Conservation (phyloP, 352 stramenopile species). For the Nothophytophthora sp. region DNA sequence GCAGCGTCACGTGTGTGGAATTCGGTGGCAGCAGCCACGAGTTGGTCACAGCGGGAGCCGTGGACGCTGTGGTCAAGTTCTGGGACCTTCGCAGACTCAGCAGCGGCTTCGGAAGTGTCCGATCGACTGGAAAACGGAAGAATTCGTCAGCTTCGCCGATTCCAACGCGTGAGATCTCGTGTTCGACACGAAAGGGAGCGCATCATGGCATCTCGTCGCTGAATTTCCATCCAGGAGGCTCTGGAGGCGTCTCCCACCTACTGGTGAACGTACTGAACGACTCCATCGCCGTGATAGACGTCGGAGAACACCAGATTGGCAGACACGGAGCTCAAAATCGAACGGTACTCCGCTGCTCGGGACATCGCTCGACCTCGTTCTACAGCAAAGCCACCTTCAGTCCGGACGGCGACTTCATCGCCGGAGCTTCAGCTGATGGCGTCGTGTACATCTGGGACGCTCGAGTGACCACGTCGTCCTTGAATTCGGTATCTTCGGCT, state of each 20-base stretch:
- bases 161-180: conserved; percentile 43
- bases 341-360: conserved; percentile 38
- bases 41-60: conserved; percentile 55
- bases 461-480: conserved; percentile 9
- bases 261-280: conserved; percentile 70
- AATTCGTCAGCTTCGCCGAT: conserved; percentile 8
- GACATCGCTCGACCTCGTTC: conserved; percentile 63
- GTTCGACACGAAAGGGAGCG: conserved; percentile 27
- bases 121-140: conserved; percentile 7
- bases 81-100: conserved; percentile 61
- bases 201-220: conserved; percentile 66
- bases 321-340: conserved; percentile 3
- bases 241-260: conserved; percentile 30
- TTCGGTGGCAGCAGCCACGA: conserved; percentile 45
- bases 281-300: conserved; percentile 57
- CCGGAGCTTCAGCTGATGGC: conserved; percentile 52
- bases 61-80: conserved; percentile 67
- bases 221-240: conserved; percentile 27
- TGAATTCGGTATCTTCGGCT: background rate
- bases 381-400: conserved; percentile 67
- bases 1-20: conserved; percentile 76
- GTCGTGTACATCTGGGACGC: conserved; percentile 65
- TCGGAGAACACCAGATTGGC: conserved; percentile 12
- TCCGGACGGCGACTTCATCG: conserved; percentile 61
- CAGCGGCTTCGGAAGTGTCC: conserved; percentile 3